Evolutionary conservation across 2,329 filamentous ascomycete species (phyloP), one percentile per base, ranked within the genome.

Genomic region (Fusarium nelsonii): DNA sequence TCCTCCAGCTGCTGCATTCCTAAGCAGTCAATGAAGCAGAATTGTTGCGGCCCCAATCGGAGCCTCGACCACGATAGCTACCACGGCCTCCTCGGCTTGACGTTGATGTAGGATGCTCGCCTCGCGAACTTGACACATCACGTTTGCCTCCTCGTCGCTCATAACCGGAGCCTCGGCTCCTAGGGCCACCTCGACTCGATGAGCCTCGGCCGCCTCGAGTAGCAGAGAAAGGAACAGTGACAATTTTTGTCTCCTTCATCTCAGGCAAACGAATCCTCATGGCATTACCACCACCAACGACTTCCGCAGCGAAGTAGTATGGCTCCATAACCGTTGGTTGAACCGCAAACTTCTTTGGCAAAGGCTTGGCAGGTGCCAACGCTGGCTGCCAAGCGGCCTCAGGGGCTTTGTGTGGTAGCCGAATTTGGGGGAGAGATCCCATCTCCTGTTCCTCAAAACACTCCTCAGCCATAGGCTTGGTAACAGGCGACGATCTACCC

Each of bases 381-480:
- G 86, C 87, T 15, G 88, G 85, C 58, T 85, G 83, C 89, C 90
- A 92, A 16, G 88, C 86, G 36, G 85, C 84, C 36, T 87, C 84
- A 2, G 90, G 89, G 6, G 85, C 84, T 58, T 84, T 85, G 46
- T 84, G 83, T 9, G 91, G 91, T n/a, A 94, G 80, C 56, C 86
- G 87, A 26, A 94, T 88, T 23, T 87, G 84, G 1, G 91, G 91
- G n/a, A 93, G 80, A 9, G 91, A 94, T 5, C 91, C 91, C 82
- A 92, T 92, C 77, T 94, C 91, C 73, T 92, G 91, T 74, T 93
- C 91, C 75, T 93, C 92, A 69, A 94, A 94, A 69, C 92, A 92
- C 65, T 92, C 90, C 68, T 93, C 91, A 8, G 91, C 91, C 80
- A 93, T 91, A 48, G 88, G 88, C 74, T 90, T 92, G 6, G 88